Conservation (phyloP, 1,284 basidiomycete species). For the Ceratobasidium sp. region DNA sequence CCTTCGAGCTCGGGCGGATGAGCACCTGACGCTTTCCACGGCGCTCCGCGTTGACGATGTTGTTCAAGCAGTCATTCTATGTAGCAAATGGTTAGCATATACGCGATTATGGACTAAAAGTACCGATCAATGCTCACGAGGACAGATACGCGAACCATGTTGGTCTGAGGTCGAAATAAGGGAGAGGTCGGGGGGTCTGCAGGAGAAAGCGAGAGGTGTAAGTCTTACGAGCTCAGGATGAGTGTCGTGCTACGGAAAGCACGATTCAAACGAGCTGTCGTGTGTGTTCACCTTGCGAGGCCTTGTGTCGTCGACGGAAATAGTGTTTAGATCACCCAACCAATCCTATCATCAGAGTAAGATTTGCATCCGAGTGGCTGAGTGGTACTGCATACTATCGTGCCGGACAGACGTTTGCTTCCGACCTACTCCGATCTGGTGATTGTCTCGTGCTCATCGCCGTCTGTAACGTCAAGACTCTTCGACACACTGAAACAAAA, state of each 20-base stretch:
- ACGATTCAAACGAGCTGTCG: constrained; percentile 71
- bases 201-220: constrained; percentile 54
- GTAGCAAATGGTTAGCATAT: background rate
- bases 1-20: constrained; percentile 95
- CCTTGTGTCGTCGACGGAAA: constrained; percentile 45
- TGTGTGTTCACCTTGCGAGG: constrained; percentile 46
- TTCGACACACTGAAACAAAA: constrained; percentile 59
- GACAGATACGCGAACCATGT: constrained; percentile 89
- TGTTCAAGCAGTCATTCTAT: constrained; percentile 92
- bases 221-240: constrained; percentile 71
- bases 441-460: constrained; percentile 25
- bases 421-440: constrained; percentile 35
- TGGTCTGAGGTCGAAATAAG: constrained; percentile 54
- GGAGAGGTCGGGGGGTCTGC: constrained; percentile 51
- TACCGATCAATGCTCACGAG: constrained; percentile 64
- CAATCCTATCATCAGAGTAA: constrained; percentile 17
- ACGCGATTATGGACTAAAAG: background rate
- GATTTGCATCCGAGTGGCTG: constrained; percentile 45
- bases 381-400: constrained; percentile 43
- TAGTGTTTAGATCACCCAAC: constrained; percentile 24
- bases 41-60: constrained; percentile 98
- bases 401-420: constrained; percentile 29
- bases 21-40: constrained; percentile 98
- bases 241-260: constrained; percentile 85
- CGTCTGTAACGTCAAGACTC: constrained; percentile 46